Base-by-base conservation (phyloP, 2,329 filamentous ascomycete species). In the Ophiostoma triangulosporum region DNA sequence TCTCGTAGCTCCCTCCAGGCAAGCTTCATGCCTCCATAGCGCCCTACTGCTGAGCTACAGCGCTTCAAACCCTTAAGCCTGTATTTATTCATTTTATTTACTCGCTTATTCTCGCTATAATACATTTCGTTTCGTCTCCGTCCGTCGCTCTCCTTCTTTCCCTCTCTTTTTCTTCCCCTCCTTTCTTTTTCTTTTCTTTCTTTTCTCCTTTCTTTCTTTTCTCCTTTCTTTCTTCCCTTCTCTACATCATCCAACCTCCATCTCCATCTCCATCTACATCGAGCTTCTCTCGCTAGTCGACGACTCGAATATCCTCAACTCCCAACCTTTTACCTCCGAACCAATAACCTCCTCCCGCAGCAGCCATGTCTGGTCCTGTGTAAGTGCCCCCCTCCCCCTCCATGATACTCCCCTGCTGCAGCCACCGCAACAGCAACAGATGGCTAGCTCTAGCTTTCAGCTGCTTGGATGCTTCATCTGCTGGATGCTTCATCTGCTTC, bases 311-410 rank as follows among this genome's bases (percentile, higher is more conserved):
- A 33, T 17, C 46, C 12, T 48, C 31, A 43, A 48, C 36, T 31
- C 35, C 27, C 40, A 51, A 43, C 26, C 49, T 36, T 26, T 31
- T 36, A 31, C 32, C 38, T 27, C 40, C 50, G 43, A 38, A 35
- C 35, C 26, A 31, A 31, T 33, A n/a, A 20, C 31, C 22, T 43
- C 32, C n/a, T 50, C 45, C 15, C 33, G 36, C 20, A 48, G 40
- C 56, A 57, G 35, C 70, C 70, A 81, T 81, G 78, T 81, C 78
- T 75, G 76, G 77, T 68, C 70, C 80, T 70, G 78, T 81, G 80
- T 84, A 79, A 83, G 80, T 82, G 53, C 53, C 49, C 35, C 45
- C 43, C 51, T 4, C 38, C 20, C 38, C 48, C 26, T 48, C 45
- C 26, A 27, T 11, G 26, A 43, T 53, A 24, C 20, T 32, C 32